A percentile compares a stretch with the other conserved stretches of the same genome.
Conservation (phyloP, 768 basidiomycete species). For the Trametes elegans region DNA sequence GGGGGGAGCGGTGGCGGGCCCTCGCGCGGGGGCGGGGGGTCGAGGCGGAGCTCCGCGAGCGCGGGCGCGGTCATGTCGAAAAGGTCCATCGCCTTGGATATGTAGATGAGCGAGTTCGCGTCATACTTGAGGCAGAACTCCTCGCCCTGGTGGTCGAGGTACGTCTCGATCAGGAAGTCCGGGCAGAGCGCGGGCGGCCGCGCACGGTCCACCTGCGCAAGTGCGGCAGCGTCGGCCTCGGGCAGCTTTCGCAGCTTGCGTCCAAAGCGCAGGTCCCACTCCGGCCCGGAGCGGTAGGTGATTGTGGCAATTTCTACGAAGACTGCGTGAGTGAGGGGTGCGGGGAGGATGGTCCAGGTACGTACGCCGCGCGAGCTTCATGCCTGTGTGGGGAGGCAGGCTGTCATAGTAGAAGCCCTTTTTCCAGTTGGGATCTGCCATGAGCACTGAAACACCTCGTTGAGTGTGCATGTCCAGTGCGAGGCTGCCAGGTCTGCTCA, state of each 20-base stretch:
- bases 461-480: not conserved
- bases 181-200: slow-evolving; percentile 81
- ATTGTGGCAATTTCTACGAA: slow-evolving; percentile 93
- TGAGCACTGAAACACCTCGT: slow-evolving; percentile 64
- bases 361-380: slow-evolving; percentile 97
- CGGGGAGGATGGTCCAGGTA: slow-evolving; percentile 18
- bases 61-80: slow-evolving; percentile 91
- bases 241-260: slow-evolving; percentile 59
- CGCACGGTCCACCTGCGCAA: slow-evolving; percentile 3
- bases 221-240: slow-evolving; percentile 23
- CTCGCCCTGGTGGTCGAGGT: slow-evolving; percentile 95
- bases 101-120: slow-evolving; percentile 97
- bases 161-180: slow-evolving; percentile 98
- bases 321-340: not conserved
- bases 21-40: slow-evolving; percentile 26
- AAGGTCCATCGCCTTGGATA: slow-evolving; percentile 99
- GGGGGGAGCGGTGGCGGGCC: slow-evolving; percentile 27
- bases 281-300: slow-evolving; percentile 97
- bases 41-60: slow-evolving; percentile 65
- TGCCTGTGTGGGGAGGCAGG: slow-evolving; percentile 94
- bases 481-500: slow-evolving; percentile 36
- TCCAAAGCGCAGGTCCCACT: slow-evolving; percentile 98
- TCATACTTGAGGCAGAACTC: slow-evolving; percentile 97
- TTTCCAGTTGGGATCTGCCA: slow-evolving; percentile 99
- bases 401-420: slow-evolving; percentile 96